Percentiles rank a stretch among this genome's conserved stretches.
These are phyloP conservation scores for Fistulina hepatica DNA, from an alignment of 1,284 basidiomycete genomes.

Conservation along the genomic window DNA sequence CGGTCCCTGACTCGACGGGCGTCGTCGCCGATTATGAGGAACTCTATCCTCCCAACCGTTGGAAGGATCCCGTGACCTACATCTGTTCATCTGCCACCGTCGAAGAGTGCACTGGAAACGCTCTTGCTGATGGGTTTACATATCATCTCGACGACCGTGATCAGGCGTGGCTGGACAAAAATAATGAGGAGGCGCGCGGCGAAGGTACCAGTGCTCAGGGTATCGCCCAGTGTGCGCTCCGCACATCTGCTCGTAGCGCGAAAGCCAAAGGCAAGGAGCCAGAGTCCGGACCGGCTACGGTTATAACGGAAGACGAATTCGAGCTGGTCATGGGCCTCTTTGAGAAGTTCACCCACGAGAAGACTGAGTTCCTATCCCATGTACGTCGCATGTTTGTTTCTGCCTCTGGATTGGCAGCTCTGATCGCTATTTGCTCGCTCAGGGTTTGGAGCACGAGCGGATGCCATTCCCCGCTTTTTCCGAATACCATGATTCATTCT, in stretches of 20 bases:
- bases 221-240: conserved; percentile 41
- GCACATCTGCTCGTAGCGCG: conserved; percentile 47
- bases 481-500: conserved; percentile 69
- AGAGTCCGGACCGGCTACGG: conserved; percentile 45
- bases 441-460: conserved; percentile 56
- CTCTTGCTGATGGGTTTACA: conserved; percentile 58
- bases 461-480: conserved; percentile 68
- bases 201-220: conserved; percentile 74
- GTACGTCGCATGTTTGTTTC: conserved; percentile 56
- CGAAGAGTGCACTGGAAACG: conserved; percentile 60
- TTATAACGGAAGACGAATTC: conserved; percentile 83
- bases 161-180: conserved; percentile 86
- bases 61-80: conserved; percentile 73
- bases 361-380: conserved; percentile 85
- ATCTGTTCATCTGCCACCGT: conserved; percentile 81
- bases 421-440: conserved; percentile 8
- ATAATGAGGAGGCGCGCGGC: conserved; percentile 81
- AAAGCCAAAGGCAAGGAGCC: conserved; percentile 75
- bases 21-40: conserved; percentile 65
- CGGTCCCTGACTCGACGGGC: conserved; percentile 84
- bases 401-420: conserved; percentile 1
- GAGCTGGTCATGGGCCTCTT: conserved; percentile 94
- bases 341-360: conserved; percentile 87
- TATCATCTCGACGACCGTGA: conserved; percentile 98
- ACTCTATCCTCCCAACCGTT: conserved; percentile 59